These are phyloP conservation scores for Populus hybrid DNA, from an alignment of 441 rosid genomes.

Conservation along the genomic window DNA sequence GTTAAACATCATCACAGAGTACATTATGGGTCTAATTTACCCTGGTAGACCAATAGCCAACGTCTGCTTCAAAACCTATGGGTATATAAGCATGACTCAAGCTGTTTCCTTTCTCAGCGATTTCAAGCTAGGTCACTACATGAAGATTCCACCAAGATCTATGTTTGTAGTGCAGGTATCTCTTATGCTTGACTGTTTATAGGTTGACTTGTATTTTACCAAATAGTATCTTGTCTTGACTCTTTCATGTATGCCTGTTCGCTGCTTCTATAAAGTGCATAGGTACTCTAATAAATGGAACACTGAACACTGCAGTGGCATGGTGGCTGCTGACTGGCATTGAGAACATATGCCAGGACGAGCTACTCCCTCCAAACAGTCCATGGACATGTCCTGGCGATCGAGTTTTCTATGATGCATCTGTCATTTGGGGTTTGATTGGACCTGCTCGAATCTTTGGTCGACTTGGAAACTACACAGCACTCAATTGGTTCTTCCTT, in stretches of 20 bases:
- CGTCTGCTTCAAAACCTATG: constrained; percentile 59
- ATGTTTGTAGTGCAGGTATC: constrained; percentile 60
- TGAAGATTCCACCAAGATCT: constrained; percentile 66
- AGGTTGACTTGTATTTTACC: background rate
- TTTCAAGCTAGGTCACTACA: constrained; percentile 75
- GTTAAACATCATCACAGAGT: constrained; percentile 55
- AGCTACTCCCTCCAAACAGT: constrained; percentile 36
- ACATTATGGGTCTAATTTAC: constrained; percentile 50
- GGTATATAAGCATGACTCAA: constrained; percentile 62
- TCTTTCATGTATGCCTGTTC: background rate
- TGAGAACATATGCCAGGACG: constrained; percentile 35
- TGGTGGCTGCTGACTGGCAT: constrained; percentile 45
- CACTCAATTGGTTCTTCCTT: constrained; percentile 53
- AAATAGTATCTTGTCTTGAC: background rate
- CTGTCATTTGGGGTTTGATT: constrained; percentile 58
- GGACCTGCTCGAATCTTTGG: constrained; percentile 50
- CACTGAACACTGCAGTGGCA: constrained; percentile 39
- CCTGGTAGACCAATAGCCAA: constrained; percentile 68
- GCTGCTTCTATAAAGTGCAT: constrained; percentile 29
- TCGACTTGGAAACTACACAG: constrained; percentile 29
- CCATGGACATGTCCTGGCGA: constrained; percentile 56
- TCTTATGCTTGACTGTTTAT: background rate
- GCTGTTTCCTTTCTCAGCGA: constrained; percentile 57
- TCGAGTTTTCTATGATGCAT: constrained; percentile 48
- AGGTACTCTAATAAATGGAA: constrained; percentile 50